phyloP scores from a whole-genome alignment of 2,329 filamentous ascomycete genomes.

The Boeremia lycopersici region DNA sequence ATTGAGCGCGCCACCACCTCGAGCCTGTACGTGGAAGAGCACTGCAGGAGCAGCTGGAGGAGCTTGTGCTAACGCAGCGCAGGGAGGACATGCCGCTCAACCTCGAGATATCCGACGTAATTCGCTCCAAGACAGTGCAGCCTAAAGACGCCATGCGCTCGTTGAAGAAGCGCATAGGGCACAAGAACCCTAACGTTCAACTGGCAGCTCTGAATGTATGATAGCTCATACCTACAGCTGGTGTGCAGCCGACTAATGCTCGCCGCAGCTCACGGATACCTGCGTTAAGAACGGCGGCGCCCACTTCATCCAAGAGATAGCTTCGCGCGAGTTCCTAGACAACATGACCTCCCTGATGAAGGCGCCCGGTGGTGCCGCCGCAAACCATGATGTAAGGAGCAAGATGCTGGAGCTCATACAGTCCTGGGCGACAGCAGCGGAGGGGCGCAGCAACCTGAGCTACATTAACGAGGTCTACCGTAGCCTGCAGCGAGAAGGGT shows the following conservation, averaged over 20 bases:
- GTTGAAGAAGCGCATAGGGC: slow-evolving; percentile 89
- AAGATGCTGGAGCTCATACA: slow-evolving; percentile 96
- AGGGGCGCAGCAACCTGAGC: slow-evolving; percentile 78
- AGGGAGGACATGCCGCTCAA: slow-evolving; percentile 97
- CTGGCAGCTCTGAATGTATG: slow-evolving; percentile 87
- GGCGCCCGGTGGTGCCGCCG: slow-evolving; percentile 72
- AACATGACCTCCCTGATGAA: slow-evolving; percentile 90
- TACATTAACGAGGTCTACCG: slow-evolving; percentile 91
- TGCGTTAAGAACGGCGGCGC: slow-evolving; percentile 98
- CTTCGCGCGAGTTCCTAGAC: slow-evolving; percentile 97
- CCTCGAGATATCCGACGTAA: slow-evolving; percentile 96
- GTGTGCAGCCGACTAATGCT: slow-evolving; percentile 15
- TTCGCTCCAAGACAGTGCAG: slow-evolving; percentile 95
- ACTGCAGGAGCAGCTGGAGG: not conserved
- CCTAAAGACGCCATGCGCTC: slow-evolving; percentile 98
- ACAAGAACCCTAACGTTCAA: slow-evolving; percentile 97
- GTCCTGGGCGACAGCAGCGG: slow-evolving; percentile 87
- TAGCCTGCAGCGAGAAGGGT: slow-evolving; percentile 81
- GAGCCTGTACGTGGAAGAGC: slow-evolving; percentile 69
- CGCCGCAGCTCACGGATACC: slow-evolving; percentile 81
- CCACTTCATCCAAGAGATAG: slow-evolving; percentile 94
- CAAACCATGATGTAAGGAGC: slow-evolving; percentile 82
- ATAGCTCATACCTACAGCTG: slow-evolving; percentile 16
- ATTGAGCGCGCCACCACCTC: slow-evolving; percentile 93
- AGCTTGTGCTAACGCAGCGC: slow-evolving; percentile 19